Percentiles rank a stretch among this genome's conserved stretches.
phyloP scores from a whole-genome alignment of 768 basidiomycete genomes.

The Russula sp. region DNA sequence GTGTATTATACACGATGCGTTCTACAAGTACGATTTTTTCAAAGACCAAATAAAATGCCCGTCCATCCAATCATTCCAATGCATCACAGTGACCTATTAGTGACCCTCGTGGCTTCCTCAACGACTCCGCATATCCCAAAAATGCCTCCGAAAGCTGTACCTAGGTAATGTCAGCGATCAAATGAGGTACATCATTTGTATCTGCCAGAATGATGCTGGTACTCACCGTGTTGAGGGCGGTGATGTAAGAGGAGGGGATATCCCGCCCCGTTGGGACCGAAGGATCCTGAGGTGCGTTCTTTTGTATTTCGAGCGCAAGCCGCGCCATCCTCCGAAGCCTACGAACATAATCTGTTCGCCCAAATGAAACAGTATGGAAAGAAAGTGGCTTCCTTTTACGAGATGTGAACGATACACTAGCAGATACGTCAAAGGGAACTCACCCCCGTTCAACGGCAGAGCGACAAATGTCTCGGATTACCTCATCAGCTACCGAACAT shows the following conservation, averaged over 20 bases:
- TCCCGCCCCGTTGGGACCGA: conserved; percentile 34
- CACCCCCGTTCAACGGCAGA: conserved; percentile 48
- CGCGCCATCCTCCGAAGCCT: conserved; percentile 49
- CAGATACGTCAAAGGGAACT: neutral
- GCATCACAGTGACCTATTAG: neutral
- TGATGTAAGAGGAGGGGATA: conserved; percentile 47
- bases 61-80: too few relatives aligned
- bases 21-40: too few relatives aligned
- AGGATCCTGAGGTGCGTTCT: conserved; percentile 43
- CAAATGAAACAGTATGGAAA: conserved; percentile 60
- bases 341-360: conserved; percentile 34
- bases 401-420: neutral
- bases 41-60: too few relatives aligned
- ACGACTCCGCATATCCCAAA: conserved; percentile 54
- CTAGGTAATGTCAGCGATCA: conserved; percentile 27
- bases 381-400: conserved; percentile 50
- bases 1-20: too few relatives aligned
- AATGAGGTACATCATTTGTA: too few relatives aligned
- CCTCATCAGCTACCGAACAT: conserved; percentile 40
- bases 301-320: conserved; percentile 50
- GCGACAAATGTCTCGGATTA: conserved; percentile 44
- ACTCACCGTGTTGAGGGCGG: conserved; percentile 52
- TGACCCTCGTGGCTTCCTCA: conserved; percentile 36
- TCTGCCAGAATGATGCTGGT: neutral
- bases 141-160: conserved; percentile 56